Base-by-base conservation (phyloP, 805 yeast genomes). In the Saturnispora galanensis region DNA sequence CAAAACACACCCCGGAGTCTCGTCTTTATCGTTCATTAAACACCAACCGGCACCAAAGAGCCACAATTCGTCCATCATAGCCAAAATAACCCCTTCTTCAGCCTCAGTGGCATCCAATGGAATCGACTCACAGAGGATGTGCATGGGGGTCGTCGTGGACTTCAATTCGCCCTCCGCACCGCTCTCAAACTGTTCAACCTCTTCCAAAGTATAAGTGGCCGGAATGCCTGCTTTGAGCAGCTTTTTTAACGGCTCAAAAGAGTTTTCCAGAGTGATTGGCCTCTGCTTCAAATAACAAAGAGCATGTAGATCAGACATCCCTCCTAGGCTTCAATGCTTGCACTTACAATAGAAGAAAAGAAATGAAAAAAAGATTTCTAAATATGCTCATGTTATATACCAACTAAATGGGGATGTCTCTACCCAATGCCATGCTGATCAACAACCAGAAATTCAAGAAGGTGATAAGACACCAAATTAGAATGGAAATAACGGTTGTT, bases 21-120 rank as follows among this genome's bases (percentile, higher is more conserved):
- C 79, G 52, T 77, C 70, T 43, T 80, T 74, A 47, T 69, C 73
- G 59, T 88, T 94, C 2, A 79, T 67, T 53, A 84, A 69, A 61
- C 83, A 81, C 97, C 97, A 89, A 9, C 94, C 95, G 0, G 95
- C 96, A 28, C 97, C 97, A 58, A 78, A 82, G 56, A 84, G 78
- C 51, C 89, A 81, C 47, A 89, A 62, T 16, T 68, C 71, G 28
- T 76, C 75, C 47, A 86, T 77, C 77, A 89, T 70, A 10, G 64
- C 59, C 30, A 64, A 47, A 0, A 80, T 71, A 1, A 76, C 67
- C 1, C 58, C 51, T 45, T 69, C 68, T 45, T 77, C 83, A 0
- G 63, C 69, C 4, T 47, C 46, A 0, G 63, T 55, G 2, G 63
- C 47, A 48, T 76, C 74, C 3, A 32, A 18, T 0, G 73, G 71